Conservation (phyloP, 345 rosid genomes). For the Aurinia saxatilis region DNA sequence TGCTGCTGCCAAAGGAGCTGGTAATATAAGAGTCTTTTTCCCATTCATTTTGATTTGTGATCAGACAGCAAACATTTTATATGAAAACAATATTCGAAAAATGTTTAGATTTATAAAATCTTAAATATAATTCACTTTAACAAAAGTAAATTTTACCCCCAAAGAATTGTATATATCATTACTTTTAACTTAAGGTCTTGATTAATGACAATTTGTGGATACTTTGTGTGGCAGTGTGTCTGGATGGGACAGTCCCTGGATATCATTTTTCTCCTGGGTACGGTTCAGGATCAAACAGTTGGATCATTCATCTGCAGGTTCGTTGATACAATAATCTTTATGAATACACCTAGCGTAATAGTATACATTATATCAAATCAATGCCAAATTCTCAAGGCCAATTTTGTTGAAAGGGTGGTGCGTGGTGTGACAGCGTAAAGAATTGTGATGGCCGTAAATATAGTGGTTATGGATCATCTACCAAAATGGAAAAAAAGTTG, state of each 20-base stretch:
- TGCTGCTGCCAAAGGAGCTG: conserved; percentile 83
- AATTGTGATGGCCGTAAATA: conserved; percentile 56
- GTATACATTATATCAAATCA: neutral
- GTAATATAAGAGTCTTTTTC: conserved; percentile 32
- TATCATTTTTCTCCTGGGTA: conserved; percentile 65
- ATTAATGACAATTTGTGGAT: too few relatives aligned
- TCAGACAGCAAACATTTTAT: neutral
- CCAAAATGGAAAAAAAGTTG: too few relatives aligned
- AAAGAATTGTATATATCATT: too few relatives aligned
- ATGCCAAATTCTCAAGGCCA: neutral
- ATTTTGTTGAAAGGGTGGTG: conserved; percentile 62
- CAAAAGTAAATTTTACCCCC: too few relatives aligned
- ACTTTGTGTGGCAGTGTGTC: conserved; percentile 53
- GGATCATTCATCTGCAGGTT: conserved; percentile 83
- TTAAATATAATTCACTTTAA: too few relatives aligned
- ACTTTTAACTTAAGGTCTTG: too few relatives aligned
- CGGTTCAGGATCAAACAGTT: too few relatives aligned
- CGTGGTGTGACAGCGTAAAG: conserved; percentile 74
- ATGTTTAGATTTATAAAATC: too few relatives aligned
- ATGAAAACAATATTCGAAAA: too few relatives aligned
- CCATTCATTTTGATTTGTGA: neutral
- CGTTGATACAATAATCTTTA: neutral
- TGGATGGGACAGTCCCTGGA: conserved; percentile 93
- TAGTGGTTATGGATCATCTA: conserved; percentile 58
- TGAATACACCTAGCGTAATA: neutral